phyloP scores from a whole-genome alignment of 352 stramenopile genomes.

The Peronospora tabacina region DNA sequence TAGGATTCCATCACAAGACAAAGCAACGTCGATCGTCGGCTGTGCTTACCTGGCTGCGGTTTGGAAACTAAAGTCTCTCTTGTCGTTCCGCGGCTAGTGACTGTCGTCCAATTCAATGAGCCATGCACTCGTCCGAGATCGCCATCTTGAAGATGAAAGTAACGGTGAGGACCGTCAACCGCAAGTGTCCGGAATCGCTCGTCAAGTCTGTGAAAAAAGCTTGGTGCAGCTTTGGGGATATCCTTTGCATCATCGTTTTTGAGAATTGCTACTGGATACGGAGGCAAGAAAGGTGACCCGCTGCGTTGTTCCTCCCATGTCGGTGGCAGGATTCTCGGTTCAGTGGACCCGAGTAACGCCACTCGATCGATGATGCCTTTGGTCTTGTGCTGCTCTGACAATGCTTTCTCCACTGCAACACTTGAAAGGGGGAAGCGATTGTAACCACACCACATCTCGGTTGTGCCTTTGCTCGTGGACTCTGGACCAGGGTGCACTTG shows the following conservation, averaged over 20 bases:
- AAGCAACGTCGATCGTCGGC: not conserved
- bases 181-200: slow-evolving; percentile 21
- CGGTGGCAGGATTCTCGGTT: slow-evolving; percentile 37
- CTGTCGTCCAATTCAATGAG: slow-evolving; percentile 15
- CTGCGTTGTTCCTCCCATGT: slow-evolving; percentile 48
- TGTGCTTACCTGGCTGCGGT: slow-evolving; percentile 21
- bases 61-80: slow-evolving; percentile 3
- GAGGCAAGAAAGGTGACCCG: slow-evolving; percentile 47
- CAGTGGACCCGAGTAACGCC: not conserved
- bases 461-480: slow-evolving; percentile 10
- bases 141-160: slow-evolving; percentile 4
- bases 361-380: not conserved
- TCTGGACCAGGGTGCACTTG: slow-evolving; percentile 29
- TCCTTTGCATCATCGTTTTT: slow-evolving; percentile 27
- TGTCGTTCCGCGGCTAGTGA: not conserved
- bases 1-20: not conserved
- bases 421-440: slow-evolving; percentile 40
- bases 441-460: slow-evolving; percentile 37
- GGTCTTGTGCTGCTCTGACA: not conserved
- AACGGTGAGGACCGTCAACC: slow-evolving; percentile 6
- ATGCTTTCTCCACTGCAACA: slow-evolving; percentile 1
- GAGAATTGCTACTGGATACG: slow-evolving; percentile 48
- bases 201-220: slow-evolving; percentile 5
- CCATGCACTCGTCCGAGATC: slow-evolving; percentile 16
- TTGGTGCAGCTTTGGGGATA: slow-evolving; percentile 23